These are phyloP conservation scores for Schwanniomyces polymorphus DNA, from an alignment of 805 yeast species.

Conservation along the genomic window DNA sequence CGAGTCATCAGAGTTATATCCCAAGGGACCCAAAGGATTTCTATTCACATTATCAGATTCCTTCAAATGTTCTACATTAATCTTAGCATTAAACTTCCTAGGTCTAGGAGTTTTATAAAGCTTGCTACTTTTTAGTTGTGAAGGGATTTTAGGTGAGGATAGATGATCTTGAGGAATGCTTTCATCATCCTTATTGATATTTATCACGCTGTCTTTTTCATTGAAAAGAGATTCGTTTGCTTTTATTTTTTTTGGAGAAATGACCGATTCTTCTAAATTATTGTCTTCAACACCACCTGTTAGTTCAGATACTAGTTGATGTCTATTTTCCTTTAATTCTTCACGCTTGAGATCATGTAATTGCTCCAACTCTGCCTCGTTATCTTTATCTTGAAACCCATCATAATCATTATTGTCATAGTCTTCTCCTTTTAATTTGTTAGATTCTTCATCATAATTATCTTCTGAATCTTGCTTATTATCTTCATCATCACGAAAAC, in stretches of 20 bases:
- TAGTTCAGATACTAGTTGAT: slow-evolving; percentile 42
- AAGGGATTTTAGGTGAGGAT: slow-evolving; percentile 18
- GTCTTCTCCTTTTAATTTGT: background rate
- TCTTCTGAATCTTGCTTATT: background rate
- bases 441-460: background rate
- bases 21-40: slow-evolving; percentile 28
- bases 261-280: slow-evolving; percentile 39
- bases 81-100: slow-evolving; percentile 26
- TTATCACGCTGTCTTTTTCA: slow-evolving; percentile 31
- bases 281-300: slow-evolving; percentile 32
- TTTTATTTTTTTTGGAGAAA: slow-evolving; percentile 14
- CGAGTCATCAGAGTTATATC: slow-evolving; percentile 11
- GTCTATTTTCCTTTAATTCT: slow-evolving; percentile 28
- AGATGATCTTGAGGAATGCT: slow-evolving; percentile 3
- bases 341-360: slow-evolving; percentile 33
- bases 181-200: slow-evolving; percentile 7
- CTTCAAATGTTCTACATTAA: slow-evolving; percentile 28
- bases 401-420: background rate
- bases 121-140: slow-evolving; percentile 26
- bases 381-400: background rate
- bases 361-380: slow-evolving; percentile 18
- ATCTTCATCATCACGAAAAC: slow-evolving; percentile 7
- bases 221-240: slow-evolving; percentile 31
- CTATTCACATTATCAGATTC: slow-evolving; percentile 4
- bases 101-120: slow-evolving; percentile 29